Conservation (phyloP, 2,329 filamentous ascomycete genomes). For the Lachnellula cervina region DNA sequence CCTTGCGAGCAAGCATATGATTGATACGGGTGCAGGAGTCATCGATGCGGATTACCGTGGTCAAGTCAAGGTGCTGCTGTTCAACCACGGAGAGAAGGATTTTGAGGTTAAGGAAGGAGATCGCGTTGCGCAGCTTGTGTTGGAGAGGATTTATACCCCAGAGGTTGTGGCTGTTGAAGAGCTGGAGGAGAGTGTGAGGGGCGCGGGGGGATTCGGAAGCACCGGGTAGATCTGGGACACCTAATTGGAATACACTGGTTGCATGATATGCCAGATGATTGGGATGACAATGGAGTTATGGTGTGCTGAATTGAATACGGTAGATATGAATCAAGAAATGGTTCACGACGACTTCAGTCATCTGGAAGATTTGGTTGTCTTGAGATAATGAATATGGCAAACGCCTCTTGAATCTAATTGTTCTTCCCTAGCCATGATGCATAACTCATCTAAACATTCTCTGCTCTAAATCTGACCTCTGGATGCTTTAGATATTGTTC, state of each 20-base stretch:
- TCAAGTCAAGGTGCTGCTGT: conserved; percentile 88
- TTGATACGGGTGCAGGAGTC: conserved; percentile 92
- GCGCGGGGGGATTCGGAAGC: conserved; percentile 87
- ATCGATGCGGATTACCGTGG: conserved; percentile 98
- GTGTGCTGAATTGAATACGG: background rate
- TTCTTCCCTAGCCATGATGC: no score
- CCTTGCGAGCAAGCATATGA: conserved; percentile 88
- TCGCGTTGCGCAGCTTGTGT: conserved; percentile 84
- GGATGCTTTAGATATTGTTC: conserved; percentile 64
- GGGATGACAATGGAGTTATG: conserved; percentile 7
- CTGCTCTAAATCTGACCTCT: conserved; percentile 56
- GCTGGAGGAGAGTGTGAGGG: conserved; percentile 84
- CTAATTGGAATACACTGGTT: background rate
- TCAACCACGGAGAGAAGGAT: conserved; percentile 82
- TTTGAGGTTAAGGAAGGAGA: conserved; percentile 82
- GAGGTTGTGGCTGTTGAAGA: conserved; percentile 85
- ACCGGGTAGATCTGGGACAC: conserved; percentile 50
- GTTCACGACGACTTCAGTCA: no score
- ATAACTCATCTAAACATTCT: conserved; percentile 34
- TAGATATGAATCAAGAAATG: background rate
- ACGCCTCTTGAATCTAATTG: background rate
- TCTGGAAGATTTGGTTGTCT: background rate
- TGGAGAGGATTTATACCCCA: conserved; percentile 92
- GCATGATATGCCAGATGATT: conserved; percentile 1
- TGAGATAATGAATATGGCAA: background rate